Evolutionary conservation across 2,329 filamentous ascomycete species (phyloP), one percentile per base, ranked within the genome.

Genomic region (Ophiosphaerella korrae): DNA sequence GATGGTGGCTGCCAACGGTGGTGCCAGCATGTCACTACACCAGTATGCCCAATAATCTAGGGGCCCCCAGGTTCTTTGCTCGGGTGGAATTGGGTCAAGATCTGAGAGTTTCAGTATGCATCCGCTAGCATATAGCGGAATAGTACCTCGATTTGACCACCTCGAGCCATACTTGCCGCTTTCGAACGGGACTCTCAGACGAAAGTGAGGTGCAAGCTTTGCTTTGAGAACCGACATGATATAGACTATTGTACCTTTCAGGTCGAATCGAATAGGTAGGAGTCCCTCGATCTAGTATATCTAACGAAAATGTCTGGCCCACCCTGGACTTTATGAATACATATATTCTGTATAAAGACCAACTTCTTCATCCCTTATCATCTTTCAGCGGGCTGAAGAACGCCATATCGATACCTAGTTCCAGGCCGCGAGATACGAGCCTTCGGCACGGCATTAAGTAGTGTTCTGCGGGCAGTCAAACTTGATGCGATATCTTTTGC

Each of bases 61-160:
- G 11, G 67, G 70, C 4, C 75, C 74, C 78, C 78, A 80, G 16
- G 76, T 81, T 54, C 78, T 68, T 44, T 77, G 67, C 48, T 74
- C 72, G 2, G 75, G 73, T n/a, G 79, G 67, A 34, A 74, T 50
- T 4, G 69, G 72, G 49, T 74, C 70, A 38, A 74, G 64, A 54
- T 74, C 71, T 58, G 1, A 14, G 5, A 37, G 16, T 9, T 12
- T 53, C 2, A 54, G 42, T 16, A 7, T 31, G 24, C n/a, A 5
- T 38, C 8, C 11, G n/a, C 1, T 2, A 11, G 11, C 13, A 5
- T 14, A 13, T 4, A 16, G 13, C 5, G 2, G 7, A 3, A 9
- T 11, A 52, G 29, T 58, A 74, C 73, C 73, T 58, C 76, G 77
- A 49, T 82, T 82, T 23, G 77, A 78, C 80, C 80, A 82, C 43